phyloP scores from a whole-genome alignment of 257 asterid species.

The Solanum rostratum region DNA sequence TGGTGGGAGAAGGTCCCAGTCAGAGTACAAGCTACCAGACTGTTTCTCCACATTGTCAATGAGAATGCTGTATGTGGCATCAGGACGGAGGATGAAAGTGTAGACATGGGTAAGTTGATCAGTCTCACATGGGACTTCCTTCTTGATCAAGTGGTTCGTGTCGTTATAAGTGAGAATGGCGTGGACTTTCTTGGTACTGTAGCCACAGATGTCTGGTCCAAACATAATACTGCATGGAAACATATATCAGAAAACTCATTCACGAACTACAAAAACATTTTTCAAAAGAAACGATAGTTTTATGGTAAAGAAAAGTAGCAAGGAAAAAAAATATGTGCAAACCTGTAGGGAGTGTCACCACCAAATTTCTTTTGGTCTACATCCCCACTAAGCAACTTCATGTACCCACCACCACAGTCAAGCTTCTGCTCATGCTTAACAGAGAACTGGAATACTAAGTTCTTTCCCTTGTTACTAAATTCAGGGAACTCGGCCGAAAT shows the following conservation, averaged over 20 bases:
- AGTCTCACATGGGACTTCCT: slow-evolving; percentile 95
- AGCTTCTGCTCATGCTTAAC: slow-evolving; percentile 99
- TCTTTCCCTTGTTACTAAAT: slow-evolving; percentile 84
- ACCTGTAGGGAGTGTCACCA: slow-evolving; percentile 97
- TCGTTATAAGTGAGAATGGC: slow-evolving; percentile 68
- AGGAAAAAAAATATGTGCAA: background rate
- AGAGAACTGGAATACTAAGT: slow-evolving; percentile 80
- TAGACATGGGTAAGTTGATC: slow-evolving; percentile 93
- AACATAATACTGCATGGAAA: slow-evolving; percentile 77
- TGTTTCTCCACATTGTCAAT: slow-evolving; percentile 92
- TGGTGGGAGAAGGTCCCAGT: slow-evolving; percentile 91
- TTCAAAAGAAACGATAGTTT: background rate
- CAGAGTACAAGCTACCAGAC: slow-evolving; percentile 79
- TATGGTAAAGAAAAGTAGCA: background rate
- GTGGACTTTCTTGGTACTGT: slow-evolving; percentile 73
- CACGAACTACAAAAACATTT: slow-evolving; percentile 7
- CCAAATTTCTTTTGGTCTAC: slow-evolving; percentile 88
- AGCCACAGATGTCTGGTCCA: slow-evolving; percentile 97
- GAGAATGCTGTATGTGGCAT: slow-evolving; percentile 90
- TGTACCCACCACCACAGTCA: slow-evolving; percentile 99
- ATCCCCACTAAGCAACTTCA: slow-evolving; percentile 86
- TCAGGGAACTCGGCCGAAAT: slow-evolving; percentile 95
- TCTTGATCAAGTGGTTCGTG: slow-evolving; percentile 72
- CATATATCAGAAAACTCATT: background rate
- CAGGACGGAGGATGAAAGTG: slow-evolving; percentile 86